Evolutionary conservation across 2,329 filamentous ascomycete species (phyloP).

Genomic region (Zymoseptoria ardabiliae): DNA sequence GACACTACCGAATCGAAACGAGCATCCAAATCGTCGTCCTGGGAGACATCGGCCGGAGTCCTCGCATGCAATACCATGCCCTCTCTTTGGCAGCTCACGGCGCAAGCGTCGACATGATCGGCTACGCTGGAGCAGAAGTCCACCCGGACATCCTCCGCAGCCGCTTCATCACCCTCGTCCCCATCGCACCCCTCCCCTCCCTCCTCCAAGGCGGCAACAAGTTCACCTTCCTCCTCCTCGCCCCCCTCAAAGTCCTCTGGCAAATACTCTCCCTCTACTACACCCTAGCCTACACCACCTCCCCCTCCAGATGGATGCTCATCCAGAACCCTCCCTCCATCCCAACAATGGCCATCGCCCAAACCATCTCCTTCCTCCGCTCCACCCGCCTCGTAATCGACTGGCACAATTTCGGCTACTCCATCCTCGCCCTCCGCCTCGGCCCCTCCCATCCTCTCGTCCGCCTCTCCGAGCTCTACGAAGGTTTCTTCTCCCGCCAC

Average conservation of each 20-base stretch:
- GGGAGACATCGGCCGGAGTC: constrained; percentile 90
- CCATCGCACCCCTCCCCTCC: constrained; percentile 60
- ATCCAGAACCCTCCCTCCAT: constrained; percentile 94
- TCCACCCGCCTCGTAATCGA: constrained; percentile 81
- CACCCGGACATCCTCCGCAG: constrained; percentile 69
- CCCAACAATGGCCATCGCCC: constrained; percentile 73
- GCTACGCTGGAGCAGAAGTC: constrained; percentile 77
- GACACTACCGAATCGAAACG: constrained; percentile 33
- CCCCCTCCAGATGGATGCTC: constrained; percentile 75
- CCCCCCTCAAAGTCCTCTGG: constrained; percentile 77
- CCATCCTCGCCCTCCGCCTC: constrained; percentile 68
- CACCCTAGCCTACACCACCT: constrained; percentile 65
- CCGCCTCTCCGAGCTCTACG: constrained; percentile 66
- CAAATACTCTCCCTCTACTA: constrained; percentile 67
- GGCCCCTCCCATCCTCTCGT: constrained; percentile 66
- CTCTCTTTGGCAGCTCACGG: constrained; percentile 81
- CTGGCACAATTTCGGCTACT: constrained; percentile 99
- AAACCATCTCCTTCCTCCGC: constrained; percentile 64
- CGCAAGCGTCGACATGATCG: constrained; percentile 73
- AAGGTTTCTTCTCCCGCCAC: constrained; percentile 64
- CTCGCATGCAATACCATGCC: constrained; percentile 98
- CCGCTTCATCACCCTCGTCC: constrained; percentile 61
- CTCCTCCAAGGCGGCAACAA: constrained; percentile 60
- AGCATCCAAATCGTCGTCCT: constrained; percentile 80
- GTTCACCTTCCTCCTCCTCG: constrained; percentile 68